Evolutionary conservation across 2,329 filamentous ascomycete species (phyloP).

Genomic region (Leptodontidium sp.): DNA sequence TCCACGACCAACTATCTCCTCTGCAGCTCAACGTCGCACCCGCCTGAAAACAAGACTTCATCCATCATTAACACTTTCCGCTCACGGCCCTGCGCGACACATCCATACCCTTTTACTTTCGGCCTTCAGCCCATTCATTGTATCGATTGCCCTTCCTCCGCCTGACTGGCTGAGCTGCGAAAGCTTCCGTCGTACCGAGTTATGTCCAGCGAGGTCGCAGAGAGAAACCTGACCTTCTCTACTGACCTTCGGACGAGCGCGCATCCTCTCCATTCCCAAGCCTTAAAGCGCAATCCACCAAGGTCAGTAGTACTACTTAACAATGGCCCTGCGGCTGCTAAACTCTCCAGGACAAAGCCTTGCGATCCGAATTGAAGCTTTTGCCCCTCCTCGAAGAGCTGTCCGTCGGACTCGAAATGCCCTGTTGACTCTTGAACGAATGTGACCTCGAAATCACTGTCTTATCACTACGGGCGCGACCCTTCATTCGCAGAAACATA

Average conservation of each 20-base stretch:
- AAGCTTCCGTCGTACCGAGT: conserved; percentile 16
- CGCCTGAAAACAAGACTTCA: conserved; percentile 13
- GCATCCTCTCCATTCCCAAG: conserved; percentile 29
- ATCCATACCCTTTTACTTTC: not conserved
- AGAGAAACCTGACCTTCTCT: conserved; percentile 19
- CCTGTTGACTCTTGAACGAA: conserved; percentile 30
- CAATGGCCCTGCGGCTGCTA: not conserved
- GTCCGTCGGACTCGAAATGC: conserved; percentile 40
- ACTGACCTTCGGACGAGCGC: conserved; percentile 29
- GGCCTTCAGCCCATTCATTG: conserved; percentile 11
- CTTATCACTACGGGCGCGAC: conserved; percentile 7
- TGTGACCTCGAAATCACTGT: conserved; percentile 32
- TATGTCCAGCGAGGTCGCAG: conserved; percentile 31
- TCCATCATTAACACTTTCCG: not conserved
- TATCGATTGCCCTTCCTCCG: conserved; percentile 8
- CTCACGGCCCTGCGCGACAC: conserved; percentile 12
- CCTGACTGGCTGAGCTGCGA: conserved; percentile 5
- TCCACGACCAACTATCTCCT: not conserved
- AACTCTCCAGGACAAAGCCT: conserved; percentile 19
- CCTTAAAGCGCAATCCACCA: conserved; percentile 18
- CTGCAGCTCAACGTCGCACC: not conserved
- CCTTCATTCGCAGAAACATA: conserved; percentile 15
- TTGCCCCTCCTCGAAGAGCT: conserved; percentile 25
- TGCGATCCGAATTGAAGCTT: conserved; percentile 34
- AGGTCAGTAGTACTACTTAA: not conserved